Evolutionary conservation across 2,329 filamentous ascomycete species (phyloP).

Genomic region (Alternaria longipes): DNA sequence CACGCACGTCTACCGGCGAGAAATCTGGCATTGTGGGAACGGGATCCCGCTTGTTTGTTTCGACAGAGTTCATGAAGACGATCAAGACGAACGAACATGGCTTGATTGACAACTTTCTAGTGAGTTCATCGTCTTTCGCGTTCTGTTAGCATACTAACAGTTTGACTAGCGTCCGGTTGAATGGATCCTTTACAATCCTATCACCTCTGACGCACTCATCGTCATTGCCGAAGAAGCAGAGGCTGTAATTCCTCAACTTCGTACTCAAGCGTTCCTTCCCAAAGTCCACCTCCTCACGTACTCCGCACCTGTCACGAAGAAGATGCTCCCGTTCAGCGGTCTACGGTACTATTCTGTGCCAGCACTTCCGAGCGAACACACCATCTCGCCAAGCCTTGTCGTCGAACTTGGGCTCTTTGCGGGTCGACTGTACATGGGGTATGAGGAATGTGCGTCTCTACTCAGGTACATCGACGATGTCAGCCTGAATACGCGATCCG

Average conservation of each 20-base stretch:
- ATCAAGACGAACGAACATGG: conserved; percentile 38
- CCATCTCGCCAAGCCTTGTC: conserved; percentile 60
- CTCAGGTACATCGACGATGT: conserved; percentile 21
- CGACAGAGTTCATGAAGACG: too few species aligned
- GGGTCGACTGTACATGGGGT: conserved; percentile 66
- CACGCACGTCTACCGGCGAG: too few species aligned
- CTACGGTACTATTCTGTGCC: conserved; percentile 64
- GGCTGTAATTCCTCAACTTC: conserved; percentile 57
- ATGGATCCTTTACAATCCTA: conserved; percentile 66
- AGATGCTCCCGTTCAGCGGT: conserved; percentile 65
- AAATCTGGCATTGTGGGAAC: too few species aligned
- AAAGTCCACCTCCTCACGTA: conserved; percentile 61
- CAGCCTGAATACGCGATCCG: background rate
- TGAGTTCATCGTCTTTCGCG: conserved; percentile 5
- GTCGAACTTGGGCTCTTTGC: conserved; percentile 67
- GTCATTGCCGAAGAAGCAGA: conserved; percentile 71
- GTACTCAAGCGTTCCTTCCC: background rate
- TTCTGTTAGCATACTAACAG: background rate
- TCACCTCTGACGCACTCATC: conserved; percentile 60
- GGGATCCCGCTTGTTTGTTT: too few species aligned
- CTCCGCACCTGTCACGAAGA: conserved; percentile 64
- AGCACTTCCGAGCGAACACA: conserved; percentile 48
- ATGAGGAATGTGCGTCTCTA: conserved; percentile 46
- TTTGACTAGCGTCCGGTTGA: conserved; percentile 53
- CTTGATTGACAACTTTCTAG: conserved; percentile 53